Evolutionary conservation across 1,284 basidiomycete genomes (phyloP).

Genomic region (Trichosporon ovoides): DNA sequence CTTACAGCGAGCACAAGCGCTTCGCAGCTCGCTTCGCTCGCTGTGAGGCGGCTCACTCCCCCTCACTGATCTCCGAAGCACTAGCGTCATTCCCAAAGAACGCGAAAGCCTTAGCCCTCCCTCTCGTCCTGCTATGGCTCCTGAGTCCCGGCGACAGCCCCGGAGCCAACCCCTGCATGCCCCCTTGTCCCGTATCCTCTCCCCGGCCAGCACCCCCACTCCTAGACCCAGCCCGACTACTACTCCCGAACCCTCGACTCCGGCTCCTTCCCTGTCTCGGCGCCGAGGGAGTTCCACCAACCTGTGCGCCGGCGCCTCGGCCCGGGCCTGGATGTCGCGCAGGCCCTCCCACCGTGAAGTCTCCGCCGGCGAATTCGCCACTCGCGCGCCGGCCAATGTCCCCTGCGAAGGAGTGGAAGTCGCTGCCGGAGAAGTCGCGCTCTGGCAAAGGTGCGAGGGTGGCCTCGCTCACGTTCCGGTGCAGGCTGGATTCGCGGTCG

Average conservation of each 20-base stretch:
- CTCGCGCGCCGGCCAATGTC: too few relatives aligned
- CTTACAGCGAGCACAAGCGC: too few relatives aligned
- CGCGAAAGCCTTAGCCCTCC: conserved; percentile 44
- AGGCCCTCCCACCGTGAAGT: not conserved
- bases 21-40: too few relatives aligned
- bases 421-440: conserved; percentile 2
- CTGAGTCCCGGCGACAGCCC: not conserved
- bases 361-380: too few relatives aligned
- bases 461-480: conserved; percentile 9
- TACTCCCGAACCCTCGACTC: conserved; percentile 1
- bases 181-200: too few relatives aligned
- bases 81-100: conserved; percentile 42
- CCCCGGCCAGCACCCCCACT: too few relatives aligned
- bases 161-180: too few relatives aligned
- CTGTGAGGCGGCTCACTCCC: not conserved
- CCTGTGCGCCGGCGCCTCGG: too few relatives aligned
- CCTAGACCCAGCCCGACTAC: not conserved
- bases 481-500: not conserved
- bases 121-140: conserved; percentile 4
- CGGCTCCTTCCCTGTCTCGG: conserved; percentile 16
- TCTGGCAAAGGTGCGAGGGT: conserved; percentile 9
- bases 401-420: not conserved
- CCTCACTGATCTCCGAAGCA: not conserved
- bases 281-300: not conserved
- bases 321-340: too few relatives aligned